phyloP scores from a whole-genome alignment of 2,329 filamentous ascomycete genomes.

The Fusarium irregulare region DNA sequence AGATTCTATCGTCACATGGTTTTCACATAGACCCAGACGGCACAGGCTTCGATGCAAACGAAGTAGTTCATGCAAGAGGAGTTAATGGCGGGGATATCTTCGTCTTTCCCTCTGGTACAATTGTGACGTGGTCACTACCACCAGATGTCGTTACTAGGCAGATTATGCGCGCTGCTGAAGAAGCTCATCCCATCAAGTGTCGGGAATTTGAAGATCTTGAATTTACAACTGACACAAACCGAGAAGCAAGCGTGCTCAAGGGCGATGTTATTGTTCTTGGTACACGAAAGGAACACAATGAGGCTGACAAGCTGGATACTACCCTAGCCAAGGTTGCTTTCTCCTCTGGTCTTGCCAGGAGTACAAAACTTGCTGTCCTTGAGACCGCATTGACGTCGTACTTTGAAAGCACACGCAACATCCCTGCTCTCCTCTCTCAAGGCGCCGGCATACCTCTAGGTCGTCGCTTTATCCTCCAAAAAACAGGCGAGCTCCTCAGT shows the following conservation, averaged over 20 bases:
- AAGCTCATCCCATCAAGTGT: conserved; percentile 73
- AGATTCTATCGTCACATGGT: conserved; percentile 68
- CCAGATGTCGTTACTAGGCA: conserved; percentile 79
- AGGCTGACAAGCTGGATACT: conserved; percentile 62
- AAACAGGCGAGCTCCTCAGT: conserved; percentile 91
- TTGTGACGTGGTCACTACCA: conserved; percentile 91
- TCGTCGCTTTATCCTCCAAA: conserved; percentile 85
- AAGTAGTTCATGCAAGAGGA: conserved; percentile 72
- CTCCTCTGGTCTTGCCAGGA: conserved; percentile 90
- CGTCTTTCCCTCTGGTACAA: conserved; percentile 92
- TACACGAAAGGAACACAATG: conserved; percentile 69
- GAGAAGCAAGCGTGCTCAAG: conserved; percentile 80
- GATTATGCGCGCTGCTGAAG: conserved; percentile 79
- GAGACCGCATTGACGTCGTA: conserved; percentile 86
- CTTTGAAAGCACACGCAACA: conserved; percentile 85
- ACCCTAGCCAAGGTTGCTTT: conserved; percentile 96
- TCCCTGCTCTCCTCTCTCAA: conserved; percentile 80
- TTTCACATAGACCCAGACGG: conserved; percentile 72
- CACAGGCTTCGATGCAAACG: conserved; percentile 69
- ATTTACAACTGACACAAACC: conserved; percentile 78
- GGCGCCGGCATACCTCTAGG: conserved; percentile 61
- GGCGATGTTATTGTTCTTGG: conserved; percentile 92
- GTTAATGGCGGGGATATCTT: conserved; percentile 85
- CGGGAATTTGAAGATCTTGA: conserved; percentile 92
- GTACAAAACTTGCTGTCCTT: conserved; percentile 92